Evolutionary conservation across 148 eudicot genomes (phyloP).

Genomic region (Arbutus unedo): DNA sequence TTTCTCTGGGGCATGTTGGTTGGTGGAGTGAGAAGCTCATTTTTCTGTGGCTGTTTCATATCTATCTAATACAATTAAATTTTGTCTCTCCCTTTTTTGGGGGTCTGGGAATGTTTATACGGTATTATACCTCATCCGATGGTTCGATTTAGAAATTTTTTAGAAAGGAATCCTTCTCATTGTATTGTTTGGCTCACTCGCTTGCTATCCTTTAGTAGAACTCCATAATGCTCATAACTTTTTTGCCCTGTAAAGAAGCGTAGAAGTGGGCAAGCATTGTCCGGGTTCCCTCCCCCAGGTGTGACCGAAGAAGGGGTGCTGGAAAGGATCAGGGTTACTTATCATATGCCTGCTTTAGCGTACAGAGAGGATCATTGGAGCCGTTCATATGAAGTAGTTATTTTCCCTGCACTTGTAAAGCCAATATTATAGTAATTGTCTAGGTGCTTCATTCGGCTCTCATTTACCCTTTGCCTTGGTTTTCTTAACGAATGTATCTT

Average conservation of each 20-base stretch:
- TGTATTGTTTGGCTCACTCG: not conserved
- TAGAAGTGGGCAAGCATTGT: not conserved
- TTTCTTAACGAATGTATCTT: not conserved
- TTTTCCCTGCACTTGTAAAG: not conserved
- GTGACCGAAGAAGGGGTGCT: not conserved
- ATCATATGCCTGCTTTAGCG: not conserved
- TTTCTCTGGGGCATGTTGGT: not conserved
- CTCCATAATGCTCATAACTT: not conserved
- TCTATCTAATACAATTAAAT: not conserved
- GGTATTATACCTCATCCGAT: not conserved
- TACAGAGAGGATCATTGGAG: not conserved
- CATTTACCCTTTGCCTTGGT: not conserved
- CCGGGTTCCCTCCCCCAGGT: not conserved
- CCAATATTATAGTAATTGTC: not conserved
- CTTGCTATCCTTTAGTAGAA: not conserved
- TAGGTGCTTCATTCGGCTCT: not conserved
- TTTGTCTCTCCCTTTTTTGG: too few relatives aligned
- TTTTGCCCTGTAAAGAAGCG: not conserved
- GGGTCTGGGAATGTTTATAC: not conserved
- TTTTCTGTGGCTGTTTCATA: not conserved
- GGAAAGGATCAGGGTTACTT: not conserved
- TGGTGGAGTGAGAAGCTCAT: not conserved
- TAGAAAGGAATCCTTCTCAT: not conserved
- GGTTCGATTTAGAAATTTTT: not conserved
- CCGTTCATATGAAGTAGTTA: not conserved